These are phyloP conservation scores for Plasmodium coatneyi DNA, from an alignment of 169 alveolate genomes.

Conservation along the genomic window DNA sequence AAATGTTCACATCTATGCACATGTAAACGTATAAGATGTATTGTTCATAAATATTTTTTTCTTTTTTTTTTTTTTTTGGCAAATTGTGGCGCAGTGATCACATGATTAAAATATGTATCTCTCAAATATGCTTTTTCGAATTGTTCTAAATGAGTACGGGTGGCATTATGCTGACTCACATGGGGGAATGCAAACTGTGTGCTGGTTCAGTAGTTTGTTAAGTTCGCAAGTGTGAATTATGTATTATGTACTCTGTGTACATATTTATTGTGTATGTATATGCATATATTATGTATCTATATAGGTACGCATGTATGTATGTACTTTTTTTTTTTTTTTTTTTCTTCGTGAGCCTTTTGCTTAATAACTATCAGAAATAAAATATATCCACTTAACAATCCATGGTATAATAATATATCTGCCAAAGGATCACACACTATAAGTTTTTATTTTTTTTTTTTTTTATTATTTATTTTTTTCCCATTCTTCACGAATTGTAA, in stretches of 20 bases:
- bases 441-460: neutral
- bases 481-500: neutral
- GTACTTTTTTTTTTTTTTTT: neutral
- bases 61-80: neutral
- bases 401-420: conserved; percentile 3
- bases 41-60: neutral
- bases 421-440: neutral
- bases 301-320: neutral
- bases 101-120: neutral
- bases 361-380: neutral
- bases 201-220: neutral
- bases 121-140: neutral
- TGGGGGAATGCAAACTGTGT: neutral
- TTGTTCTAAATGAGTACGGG: neutral
- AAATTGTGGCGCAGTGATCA: neutral
- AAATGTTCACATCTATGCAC: neutral
- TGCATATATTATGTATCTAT: neutral
- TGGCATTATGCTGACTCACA: neutral
- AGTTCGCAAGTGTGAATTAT: neutral
- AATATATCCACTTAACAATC: neutral
- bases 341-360: neutral
- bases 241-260: neutral
- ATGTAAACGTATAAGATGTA: neutral
- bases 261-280: neutral
- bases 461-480: neutral